Base-by-base conservation (phyloP, 495 filamentous ascomycete species). In the Talaromyces trachyspermus region DNA sequence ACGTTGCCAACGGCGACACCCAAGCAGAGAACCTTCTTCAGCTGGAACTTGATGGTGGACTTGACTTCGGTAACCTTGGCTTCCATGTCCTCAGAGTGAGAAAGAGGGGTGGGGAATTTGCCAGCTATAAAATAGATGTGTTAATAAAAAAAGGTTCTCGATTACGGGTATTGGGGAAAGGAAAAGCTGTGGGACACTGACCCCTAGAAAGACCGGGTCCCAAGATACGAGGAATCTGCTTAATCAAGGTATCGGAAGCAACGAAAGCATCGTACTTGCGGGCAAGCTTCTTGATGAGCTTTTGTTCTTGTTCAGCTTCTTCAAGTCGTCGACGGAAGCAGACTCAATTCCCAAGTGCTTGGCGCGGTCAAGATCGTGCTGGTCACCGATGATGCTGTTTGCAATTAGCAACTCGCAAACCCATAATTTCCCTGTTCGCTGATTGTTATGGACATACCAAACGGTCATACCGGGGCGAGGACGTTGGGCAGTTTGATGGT, bases 231-330 rank as follows among this genome's bases (percentile, higher is more conserved):
- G 92, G 92, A 62, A 98, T 97, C 81, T 97, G 94, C 80, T 94
- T 95, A 83, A 98, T 95, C 56, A 98, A 74, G 64, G 83, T 72
- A 62, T 98, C 92, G 65, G 90, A 96, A 64, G 92, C 84, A 64
- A 98, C 72, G 76, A 98, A 98, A 56, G 90, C 91, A 76, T 98
- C 94, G 82, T 98, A 97, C 78, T 97, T 97, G 78, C 89, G 88
- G 54, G 92, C 94, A 52, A 98, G 87, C 83, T 97, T 98, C 86
- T 98, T 98, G 84, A 98, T 96, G 59, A 98, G 82, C 83, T 98
- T 98, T 98, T 98, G 86, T 98, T 98, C 86, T 97, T 98, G 83
- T 98, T 98, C 55, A 98, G 86, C 84, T 98, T 98, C 86, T 97
- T 97, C 70, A 98, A 75, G 72, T 98, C 92, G 60, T 98, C 92